phyloP scores from a whole-genome alignment of 768 basidiomycete genomes.

The Dictyophora rubrovolvata region DNA sequence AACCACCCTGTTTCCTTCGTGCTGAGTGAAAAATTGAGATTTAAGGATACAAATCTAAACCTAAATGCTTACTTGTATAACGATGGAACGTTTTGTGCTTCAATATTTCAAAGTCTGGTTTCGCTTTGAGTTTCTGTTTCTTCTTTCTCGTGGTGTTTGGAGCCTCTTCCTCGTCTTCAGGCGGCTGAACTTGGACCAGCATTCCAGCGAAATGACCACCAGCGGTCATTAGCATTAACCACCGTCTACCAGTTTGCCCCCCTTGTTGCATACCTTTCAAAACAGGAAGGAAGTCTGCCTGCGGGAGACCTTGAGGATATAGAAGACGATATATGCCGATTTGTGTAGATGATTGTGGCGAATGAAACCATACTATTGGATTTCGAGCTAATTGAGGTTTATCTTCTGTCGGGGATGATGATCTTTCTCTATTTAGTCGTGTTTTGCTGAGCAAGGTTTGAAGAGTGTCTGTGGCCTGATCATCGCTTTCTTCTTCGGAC shows the following conservation, averaged over 20 bases:
- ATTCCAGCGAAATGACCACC: conserved; percentile 98
- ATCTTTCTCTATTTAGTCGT: conserved; percentile 31
- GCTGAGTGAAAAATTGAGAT: conserved; percentile 36
- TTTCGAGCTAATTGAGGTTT: conserved; percentile 41
- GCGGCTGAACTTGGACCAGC: conserved; percentile 58
- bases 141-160: conserved; percentile 25
- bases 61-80: conserved; percentile 73
- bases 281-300: conserved; percentile 43
- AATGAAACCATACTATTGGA: conserved; percentile 85
- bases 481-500: conserved; percentile 33
- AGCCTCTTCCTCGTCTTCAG: conserved; percentile 24
- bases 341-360: conserved; percentile 68
- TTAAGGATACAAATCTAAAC: neutral
- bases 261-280: conserved; percentile 55
- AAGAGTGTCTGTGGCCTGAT: conserved; percentile 50
- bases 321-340: conserved; percentile 78
- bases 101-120: conserved; percentile 71
- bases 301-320: conserved; percentile 40
- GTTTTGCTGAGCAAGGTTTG: conserved; percentile 56
- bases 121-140: conserved; percentile 52
- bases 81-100: conserved; percentile 95
- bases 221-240: conserved; percentile 95
- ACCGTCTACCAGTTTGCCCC: conserved; percentile 52
- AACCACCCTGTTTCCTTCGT: conserved; percentile 94
- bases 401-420: conserved; percentile 34